Evolutionary conservation across 805 yeast genomes (phyloP).

Genomic region (Cyberlindnera xishuangbannaensis): DNA sequence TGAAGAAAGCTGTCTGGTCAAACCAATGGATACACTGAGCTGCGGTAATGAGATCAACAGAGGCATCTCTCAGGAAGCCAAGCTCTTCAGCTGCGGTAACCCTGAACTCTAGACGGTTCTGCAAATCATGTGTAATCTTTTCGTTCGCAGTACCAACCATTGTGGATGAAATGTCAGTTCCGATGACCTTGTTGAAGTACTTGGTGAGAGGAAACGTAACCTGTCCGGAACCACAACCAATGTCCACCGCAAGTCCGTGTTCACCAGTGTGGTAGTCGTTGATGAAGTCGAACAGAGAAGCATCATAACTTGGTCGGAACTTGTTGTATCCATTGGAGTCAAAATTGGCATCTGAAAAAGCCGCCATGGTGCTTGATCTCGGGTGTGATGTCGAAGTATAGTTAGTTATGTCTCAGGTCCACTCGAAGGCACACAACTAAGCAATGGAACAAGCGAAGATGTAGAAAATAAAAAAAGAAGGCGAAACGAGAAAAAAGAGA

Average conservation of each 20-base stretch:
- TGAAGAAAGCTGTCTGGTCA: conserved; percentile 47
- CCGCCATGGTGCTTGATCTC: conserved; percentile 41
- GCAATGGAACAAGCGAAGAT: no score
- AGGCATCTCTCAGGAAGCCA: conserved; percentile 27
- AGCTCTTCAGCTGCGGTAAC: conserved; percentile 23
- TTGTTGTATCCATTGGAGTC: conserved; percentile 46
- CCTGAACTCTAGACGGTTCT: conserved; percentile 13
- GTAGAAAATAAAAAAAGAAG: no score
- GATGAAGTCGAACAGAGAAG: conserved; percentile 38
- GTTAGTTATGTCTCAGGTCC: no score
- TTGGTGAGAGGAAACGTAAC: conserved; percentile 50
- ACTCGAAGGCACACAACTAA: no score
- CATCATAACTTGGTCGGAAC: conserved; percentile 67
- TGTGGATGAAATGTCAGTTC: conserved; percentile 52
- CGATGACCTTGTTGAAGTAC: conserved; percentile 46
- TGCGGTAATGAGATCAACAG: conserved; percentile 64
- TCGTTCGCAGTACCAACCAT: conserved; percentile 49
- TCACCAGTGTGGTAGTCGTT: conserved; percentile 36
- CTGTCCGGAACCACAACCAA: conserved; percentile 80
- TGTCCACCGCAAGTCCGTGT: conserved; percentile 46
- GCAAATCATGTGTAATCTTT: conserved; percentile 10
- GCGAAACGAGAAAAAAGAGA: no score
- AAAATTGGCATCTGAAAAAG: conserved; percentile 50
- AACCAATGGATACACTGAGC: conserved; percentile 92
- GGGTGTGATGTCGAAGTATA: no score